Percentiles rank a stretch among this genome's conserved stretches.
Evolutionary conservation across 345 rosid genomes (phyloP).

Genomic region (Cardamine occulta): DNA sequence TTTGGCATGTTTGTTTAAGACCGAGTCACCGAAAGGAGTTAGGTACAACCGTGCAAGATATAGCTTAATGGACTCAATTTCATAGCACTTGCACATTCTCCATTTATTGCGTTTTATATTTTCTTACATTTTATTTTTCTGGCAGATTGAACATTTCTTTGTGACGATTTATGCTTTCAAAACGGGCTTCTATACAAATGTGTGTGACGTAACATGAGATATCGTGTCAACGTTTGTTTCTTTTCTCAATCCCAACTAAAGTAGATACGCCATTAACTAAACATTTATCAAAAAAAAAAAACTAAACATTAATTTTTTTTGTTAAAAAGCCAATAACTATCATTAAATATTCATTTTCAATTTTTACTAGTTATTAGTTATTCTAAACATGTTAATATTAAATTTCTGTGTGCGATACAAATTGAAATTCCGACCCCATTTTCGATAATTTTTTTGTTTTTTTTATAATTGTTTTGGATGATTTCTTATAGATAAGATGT

Average conservation of each 20-base stretch:
- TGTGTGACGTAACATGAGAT: neutral
- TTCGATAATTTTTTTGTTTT: too few species aligned
- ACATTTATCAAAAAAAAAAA: too few species aligned
- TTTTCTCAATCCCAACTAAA: neutral
- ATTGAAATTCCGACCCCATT: neutral
- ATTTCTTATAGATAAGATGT: neutral
- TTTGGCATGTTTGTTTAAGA: neutral
- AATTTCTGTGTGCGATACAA: neutral
- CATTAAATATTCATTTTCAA: too few species aligned
- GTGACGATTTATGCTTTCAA: constrained; percentile 13
- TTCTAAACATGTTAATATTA: neutral
- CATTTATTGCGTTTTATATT: constrained; percentile 5
- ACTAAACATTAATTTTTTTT: too few species aligned
- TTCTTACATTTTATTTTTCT: neutral
- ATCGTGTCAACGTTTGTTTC: neutral
- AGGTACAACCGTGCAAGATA: constrained; percentile 30
- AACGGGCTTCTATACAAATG: neutral
- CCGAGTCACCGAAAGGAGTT: constrained; percentile 1
- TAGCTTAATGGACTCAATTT: constrained; percentile 35
- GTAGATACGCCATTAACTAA: neutral
- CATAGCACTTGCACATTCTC: constrained; percentile 26
- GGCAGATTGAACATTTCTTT: neutral
- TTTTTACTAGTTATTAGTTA: neutral
- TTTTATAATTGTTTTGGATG: too few species aligned
- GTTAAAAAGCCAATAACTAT: too few species aligned